These are phyloP conservation scores for Cucumis cinereus DNA, from an alignment of 306 rosid species.

Conservation along the genomic window DNA sequence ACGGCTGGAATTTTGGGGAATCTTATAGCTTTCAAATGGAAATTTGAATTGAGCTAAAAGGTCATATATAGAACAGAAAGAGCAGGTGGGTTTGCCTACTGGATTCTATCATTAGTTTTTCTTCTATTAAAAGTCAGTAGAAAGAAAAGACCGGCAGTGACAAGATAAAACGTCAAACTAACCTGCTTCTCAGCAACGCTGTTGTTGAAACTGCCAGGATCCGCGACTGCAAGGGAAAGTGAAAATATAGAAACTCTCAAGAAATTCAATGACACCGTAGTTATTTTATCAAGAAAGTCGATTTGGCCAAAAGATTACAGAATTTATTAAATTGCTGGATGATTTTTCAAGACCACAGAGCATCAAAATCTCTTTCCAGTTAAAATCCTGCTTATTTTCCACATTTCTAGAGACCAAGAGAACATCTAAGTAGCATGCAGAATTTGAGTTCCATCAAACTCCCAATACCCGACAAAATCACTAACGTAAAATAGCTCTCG, in stretches of 20 bases:
- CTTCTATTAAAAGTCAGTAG: background rate
- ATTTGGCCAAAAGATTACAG: background rate
- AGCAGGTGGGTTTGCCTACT: background rate
- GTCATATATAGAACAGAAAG: background rate
- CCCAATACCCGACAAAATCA: background rate
- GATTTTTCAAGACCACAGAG: background rate
- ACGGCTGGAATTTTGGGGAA: background rate
- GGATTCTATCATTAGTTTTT: background rate
- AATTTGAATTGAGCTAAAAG: background rate
- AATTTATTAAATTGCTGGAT: background rate
- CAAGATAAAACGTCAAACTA: slow-evolving; percentile 3
- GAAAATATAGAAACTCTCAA: background rate
- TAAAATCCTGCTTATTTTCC: background rate
- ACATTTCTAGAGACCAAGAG: background rate
- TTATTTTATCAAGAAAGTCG: background rate
- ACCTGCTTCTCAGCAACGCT: slow-evolving; percentile 88
- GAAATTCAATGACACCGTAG: background rate
- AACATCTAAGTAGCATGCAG: background rate
- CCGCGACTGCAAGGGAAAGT: slow-evolving; percentile 44
- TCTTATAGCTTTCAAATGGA: background rate
- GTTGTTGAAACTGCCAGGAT: slow-evolving; percentile 73
- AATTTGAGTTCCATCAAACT: background rate
- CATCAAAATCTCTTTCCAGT: background rate
- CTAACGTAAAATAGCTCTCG: slow-evolving; percentile 9
- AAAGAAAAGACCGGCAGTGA: background rate